phyloP scores from a whole-genome alignment of 1,139 yeast species.

The Diutina pseudorugosa region DNA sequence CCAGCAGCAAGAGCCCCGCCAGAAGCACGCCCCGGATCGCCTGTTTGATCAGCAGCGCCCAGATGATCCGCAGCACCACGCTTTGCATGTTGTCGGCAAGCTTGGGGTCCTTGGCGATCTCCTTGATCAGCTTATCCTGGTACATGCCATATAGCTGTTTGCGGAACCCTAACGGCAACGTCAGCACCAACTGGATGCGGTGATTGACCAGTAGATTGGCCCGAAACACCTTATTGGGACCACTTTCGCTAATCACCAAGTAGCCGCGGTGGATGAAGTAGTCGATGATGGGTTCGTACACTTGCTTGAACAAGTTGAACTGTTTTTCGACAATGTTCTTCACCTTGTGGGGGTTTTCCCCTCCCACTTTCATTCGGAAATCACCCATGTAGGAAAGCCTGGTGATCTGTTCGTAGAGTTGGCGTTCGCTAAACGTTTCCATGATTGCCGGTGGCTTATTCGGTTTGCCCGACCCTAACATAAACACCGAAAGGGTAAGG shows the following conservation, averaged over 20 bases:
- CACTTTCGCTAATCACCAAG: background rate
- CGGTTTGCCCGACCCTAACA: conserved; percentile 23
- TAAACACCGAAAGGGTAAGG: conserved; percentile 49
- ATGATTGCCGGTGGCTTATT: conserved; percentile 18
- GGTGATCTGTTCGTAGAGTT: conserved; percentile 68
- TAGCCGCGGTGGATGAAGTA: background rate
- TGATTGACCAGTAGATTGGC: background rate
- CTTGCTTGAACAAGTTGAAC: conserved; percentile 47
- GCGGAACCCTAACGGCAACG: background rate
- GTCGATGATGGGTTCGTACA: conserved; percentile 13
- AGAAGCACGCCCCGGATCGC: conserved; percentile 74
- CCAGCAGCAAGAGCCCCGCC: conserved; percentile 69
- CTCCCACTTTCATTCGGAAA: conserved; percentile 75
- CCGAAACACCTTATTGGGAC: background rate
- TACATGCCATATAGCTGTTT: conserved; percentile 6
- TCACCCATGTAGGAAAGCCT: conserved; percentile 84
- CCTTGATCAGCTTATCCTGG: background rate
- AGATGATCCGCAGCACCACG: conserved; percentile 48
- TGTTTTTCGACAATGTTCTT: conserved; percentile 77
- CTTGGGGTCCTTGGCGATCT: background rate
- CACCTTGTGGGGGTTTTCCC: conserved; percentile 86
- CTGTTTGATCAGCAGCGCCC: conserved; percentile 61
- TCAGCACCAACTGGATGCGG: background rate
- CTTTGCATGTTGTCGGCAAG: conserved; percentile 24
- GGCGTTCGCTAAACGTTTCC: conserved; percentile 31